Base-by-base conservation (phyloP, 305 asterid species). In the Fraxinus nigra region DNA sequence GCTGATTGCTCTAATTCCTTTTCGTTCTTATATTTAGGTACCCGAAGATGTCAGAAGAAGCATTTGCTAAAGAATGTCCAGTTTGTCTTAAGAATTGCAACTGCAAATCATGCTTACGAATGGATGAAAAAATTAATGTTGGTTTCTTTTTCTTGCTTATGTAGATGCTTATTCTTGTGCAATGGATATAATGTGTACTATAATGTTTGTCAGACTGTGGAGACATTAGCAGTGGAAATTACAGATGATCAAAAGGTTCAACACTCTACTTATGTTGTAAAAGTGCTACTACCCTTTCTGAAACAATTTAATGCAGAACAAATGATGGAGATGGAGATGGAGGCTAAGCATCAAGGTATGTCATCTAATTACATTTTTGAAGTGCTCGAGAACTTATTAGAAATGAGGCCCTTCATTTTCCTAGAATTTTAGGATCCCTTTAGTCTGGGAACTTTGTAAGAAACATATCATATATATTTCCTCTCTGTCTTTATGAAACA, bases 11-110 rank as follows among this genome's bases (percentile, higher is more conserved):
- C 28, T 26, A 72, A 32, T 72, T 72, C 24, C 28, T 2, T 72
- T 72, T 13, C n/a, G 46, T 72, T 16, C 46, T 72, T 43, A 32
- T 72, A 26, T 46, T 48, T 61, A 93, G 97, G 97, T 93, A 93
- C n/a, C 92, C 97, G 16, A 78, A 81, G 75, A 81, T 88, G 92
- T 22, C 90, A 7, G 85, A 88, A 82, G 90, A 87, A 81, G 93
- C 51, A 84, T 85, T 93, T 82, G 90, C 87, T 18, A 80, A 89
- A 85, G 82, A 86, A 73, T 93, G 97, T 75, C 97, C 97, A 72
- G 92, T 93, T 86, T 93, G 97, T 89, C 84, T 69, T 22, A 79
- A 79, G 67, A 86, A 86, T 75, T 93, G 97, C 88, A 93, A 93
- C 74, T 93, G 97, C 90, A 85, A 87, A 87, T 3, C 87, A 43